These are phyloP conservation scores for Amaranthus hypochondriacus DNA, from an alignment of 148 eudicot genomes.

Conservation along the genomic window DNA sequence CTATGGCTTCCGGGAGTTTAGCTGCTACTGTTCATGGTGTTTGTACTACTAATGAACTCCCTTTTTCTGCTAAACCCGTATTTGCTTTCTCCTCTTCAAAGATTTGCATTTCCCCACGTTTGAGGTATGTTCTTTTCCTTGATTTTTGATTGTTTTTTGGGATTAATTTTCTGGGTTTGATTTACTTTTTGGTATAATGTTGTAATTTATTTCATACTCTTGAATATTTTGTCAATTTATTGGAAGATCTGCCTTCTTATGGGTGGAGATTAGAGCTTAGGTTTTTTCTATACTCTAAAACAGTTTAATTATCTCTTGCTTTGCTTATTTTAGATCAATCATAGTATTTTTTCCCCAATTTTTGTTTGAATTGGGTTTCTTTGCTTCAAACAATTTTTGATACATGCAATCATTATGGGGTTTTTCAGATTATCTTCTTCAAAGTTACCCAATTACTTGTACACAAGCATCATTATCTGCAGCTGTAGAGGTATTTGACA, in stretches of 20 bases:
- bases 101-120: constrained; percentile 33
- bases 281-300: background rate
- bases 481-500: constrained; percentile 63
- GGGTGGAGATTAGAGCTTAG: background rate
- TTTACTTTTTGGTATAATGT: background rate
- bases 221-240: background rate
- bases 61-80: constrained; percentile 30
- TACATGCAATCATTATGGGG: constrained; percentile 9
- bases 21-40: constrained; percentile 36
- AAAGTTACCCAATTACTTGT: constrained; percentile 26
- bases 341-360: background rate
- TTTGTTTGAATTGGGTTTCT: background rate
- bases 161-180: background rate
- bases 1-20: constrained; percentile 63
- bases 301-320: background rate
- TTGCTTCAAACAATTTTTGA: background rate
- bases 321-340: background rate
- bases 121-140: constrained; percentile 33
- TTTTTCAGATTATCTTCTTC: constrained; percentile 45
- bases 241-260: background rate
- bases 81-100: constrained; percentile 42
- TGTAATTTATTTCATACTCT: background rate
- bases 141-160: background rate
- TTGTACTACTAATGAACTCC: constrained; percentile 32
- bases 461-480: constrained; percentile 60